Evolutionary conservation across 345 rosid species (phyloP).

Genomic region (Arabidopsis arenosa): DNA sequence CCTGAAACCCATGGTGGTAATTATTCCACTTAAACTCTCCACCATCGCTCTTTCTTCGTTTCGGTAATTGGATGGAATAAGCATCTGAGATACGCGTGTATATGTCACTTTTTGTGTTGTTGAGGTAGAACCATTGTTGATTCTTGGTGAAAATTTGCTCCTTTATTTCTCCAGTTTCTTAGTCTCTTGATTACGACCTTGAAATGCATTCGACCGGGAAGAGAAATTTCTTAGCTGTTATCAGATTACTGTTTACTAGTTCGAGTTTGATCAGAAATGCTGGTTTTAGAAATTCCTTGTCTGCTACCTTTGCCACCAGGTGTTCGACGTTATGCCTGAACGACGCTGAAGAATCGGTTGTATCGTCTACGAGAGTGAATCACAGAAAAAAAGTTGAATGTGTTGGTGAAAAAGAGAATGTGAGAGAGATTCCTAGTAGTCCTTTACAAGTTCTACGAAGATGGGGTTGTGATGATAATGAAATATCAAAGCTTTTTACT

Average conservation of each 20-base stretch:
- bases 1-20: conserved; percentile 14
- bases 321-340: conserved; percentile 71
- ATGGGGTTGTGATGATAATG: conserved; percentile 79
- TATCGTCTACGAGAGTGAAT: conserved; percentile 57
- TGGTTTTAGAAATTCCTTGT: neutral
- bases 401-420: conserved; percentile 12
- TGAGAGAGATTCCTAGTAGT: conserved; percentile 30
- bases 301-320: conserved; percentile 38
- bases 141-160: neutral
- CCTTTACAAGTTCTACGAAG: conserved; percentile 52
- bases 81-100: neutral
- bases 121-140: neutral
- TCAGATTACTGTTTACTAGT: conserved; percentile 25
- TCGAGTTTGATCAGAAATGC: conserved; percentile 11
- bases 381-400: conserved; percentile 38
- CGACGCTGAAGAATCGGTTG: conserved; percentile 40
- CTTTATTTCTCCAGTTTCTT: conserved; percentile 12
- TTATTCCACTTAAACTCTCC: neutral
- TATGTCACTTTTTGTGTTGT: conserved; percentile 14
- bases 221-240: conserved; percentile 15
- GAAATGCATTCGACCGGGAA: conserved; percentile 35
- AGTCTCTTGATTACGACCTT: neutral
- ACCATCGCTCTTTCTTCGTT: neutral
- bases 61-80: neutral
- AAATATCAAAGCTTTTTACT: conserved; percentile 53